Evolutionary conservation across 805 yeast genomes (phyloP).

Genomic region (Barnettozyma sucrosica): DNA sequence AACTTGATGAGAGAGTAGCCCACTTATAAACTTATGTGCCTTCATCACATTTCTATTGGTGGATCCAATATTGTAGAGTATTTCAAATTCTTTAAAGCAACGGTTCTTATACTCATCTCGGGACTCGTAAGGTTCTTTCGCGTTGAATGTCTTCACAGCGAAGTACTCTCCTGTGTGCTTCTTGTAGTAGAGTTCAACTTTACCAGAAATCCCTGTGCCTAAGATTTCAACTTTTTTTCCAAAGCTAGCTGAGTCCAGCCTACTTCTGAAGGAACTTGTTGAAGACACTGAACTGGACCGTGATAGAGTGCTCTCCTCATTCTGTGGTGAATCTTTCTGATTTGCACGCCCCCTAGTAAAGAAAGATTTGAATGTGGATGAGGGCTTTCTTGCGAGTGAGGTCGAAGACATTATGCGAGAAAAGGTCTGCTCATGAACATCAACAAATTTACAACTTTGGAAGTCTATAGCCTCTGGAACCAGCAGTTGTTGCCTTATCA

Average conservation of each 20-base stretch:
- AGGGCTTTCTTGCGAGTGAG: neutral
- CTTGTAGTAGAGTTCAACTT: conserved; percentile 28
- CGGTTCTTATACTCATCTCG: conserved; percentile 63
- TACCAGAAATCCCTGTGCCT: conserved; percentile 32
- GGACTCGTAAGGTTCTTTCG: conserved; percentile 45
- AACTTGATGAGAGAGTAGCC: conserved; percentile 50
- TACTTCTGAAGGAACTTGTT: neutral
- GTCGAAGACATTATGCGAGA: neutral
- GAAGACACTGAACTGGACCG: neutral
- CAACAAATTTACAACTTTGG: neutral
- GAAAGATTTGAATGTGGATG: neutral
- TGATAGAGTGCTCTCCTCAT: neutral
- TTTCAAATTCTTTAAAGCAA: conserved; percentile 69
- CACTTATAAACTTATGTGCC: conserved; percentile 67
- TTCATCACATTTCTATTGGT: conserved; percentile 70
- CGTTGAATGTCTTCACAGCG: conserved; percentile 43
- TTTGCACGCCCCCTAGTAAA: neutral
- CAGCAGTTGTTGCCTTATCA: too few relatives aligned
- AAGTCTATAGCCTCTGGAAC: too few relatives aligned
- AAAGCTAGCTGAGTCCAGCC: conserved; percentile 1
- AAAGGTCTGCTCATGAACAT: too few relatives aligned
- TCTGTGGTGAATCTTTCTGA: neutral
- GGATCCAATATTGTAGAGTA: conserved; percentile 54
- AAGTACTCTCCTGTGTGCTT: conserved; percentile 14
- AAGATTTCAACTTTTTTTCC: conserved; percentile 18